These are phyloP conservation scores for Toxicodendron radicans DNA, from an alignment of 345 rosid genomes.

Conservation along the genomic window DNA sequence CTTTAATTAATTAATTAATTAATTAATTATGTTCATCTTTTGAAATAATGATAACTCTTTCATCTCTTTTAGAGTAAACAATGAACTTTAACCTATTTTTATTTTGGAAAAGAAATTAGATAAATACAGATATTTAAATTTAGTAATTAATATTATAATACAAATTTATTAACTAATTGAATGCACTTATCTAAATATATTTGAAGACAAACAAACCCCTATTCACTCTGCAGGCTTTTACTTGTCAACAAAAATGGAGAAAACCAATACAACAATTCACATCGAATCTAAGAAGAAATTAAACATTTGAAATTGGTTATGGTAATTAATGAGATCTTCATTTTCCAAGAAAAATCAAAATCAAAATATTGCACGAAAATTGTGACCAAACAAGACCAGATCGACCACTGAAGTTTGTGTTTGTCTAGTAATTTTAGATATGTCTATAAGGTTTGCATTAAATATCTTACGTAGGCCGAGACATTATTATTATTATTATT, in stretches of 20 bases:
- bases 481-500: background rate
- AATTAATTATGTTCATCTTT: no score
- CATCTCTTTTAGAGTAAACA: no score
- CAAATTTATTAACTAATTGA: background rate
- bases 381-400: constrained; percentile 3
- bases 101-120: no score
- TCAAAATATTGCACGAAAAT: constrained; percentile 9
- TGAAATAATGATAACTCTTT: no score
- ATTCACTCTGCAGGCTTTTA: constrained; percentile 34
- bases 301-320: background rate
- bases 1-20: no score
- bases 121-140: no score
- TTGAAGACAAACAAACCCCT: constrained; percentile 15
- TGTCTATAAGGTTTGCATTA: constrained; percentile 5
- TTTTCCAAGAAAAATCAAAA: constrained; percentile 30
- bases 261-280: constrained; percentile 3
- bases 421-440: constrained; percentile 1
- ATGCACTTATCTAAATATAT: background rate
- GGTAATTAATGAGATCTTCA: constrained; percentile 26
- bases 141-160: no score
- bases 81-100: no score
- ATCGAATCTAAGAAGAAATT: background rate
- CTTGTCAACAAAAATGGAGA: constrained; percentile 23
- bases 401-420: constrained; percentile 16
- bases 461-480: background rate